phyloP scores from a whole-genome alignment of 345 rosid species.

The Salix udensis region DNA sequence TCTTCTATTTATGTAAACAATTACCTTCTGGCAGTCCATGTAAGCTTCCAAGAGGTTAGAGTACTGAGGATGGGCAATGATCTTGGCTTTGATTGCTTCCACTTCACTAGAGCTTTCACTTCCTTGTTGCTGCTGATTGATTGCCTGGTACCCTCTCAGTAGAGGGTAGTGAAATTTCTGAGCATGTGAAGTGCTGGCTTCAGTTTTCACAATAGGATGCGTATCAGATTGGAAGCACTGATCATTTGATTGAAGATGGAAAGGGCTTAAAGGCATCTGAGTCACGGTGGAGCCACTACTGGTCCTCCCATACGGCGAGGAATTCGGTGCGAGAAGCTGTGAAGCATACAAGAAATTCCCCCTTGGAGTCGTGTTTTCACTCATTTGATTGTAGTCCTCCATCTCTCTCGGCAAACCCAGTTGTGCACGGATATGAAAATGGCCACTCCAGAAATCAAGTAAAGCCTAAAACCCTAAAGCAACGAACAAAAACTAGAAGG shows the following conservation, averaged over 20 bases:
- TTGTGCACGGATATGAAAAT: slow-evolving; percentile 12
- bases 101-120: slow-evolving; percentile 45
- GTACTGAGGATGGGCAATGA: slow-evolving; percentile 88
- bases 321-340: slow-evolving; percentile 43
- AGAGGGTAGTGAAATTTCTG: slow-evolving; percentile 57
- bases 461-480: slow-evolving; percentile 40
- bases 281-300: slow-evolving; percentile 32
- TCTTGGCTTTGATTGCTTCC: slow-evolving; percentile 89
- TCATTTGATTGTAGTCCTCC: slow-evolving; percentile 74
- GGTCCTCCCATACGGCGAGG: slow-evolving; percentile 45
- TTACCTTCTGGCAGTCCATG: slow-evolving; percentile 99
- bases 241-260: slow-evolving; percentile 49
- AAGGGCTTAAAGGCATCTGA: slow-evolving; percentile 34
- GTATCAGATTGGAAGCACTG: slow-evolving; percentile 51
- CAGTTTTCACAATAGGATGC: slow-evolving; percentile 66
- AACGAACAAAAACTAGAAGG: slow-evolving; percentile 35
- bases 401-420: slow-evolving; percentile 32
- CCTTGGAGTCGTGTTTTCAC: slow-evolving; percentile 47
- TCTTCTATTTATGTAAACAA: slow-evolving; percentile 22
- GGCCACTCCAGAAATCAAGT: neutral
- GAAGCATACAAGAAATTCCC: slow-evolving; percentile 72
- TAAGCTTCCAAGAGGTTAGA: slow-evolving; percentile 83
- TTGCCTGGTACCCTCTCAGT: slow-evolving; percentile 43
- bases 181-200: slow-evolving; percentile 51
- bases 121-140: slow-evolving; percentile 41